Percentiles rank a stretch among this genome's conserved stretches.
Conservation (phyloP, 2,329 filamentous ascomycete genomes). For the Pyrenophora teres region DNA sequence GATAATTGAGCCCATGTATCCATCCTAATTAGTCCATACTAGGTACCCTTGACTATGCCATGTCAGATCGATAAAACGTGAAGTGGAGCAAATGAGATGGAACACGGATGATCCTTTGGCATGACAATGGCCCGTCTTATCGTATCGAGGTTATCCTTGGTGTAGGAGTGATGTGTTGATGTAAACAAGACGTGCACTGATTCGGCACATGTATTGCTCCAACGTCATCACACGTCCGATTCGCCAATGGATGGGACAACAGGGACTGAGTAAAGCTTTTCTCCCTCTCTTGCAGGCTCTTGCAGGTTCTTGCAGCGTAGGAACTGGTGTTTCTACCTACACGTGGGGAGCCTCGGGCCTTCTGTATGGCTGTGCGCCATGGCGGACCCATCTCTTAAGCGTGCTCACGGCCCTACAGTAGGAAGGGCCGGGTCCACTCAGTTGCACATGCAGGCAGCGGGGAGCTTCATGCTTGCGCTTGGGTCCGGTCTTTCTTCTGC, state of each 20-base stretch:
- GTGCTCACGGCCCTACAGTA: constrained; percentile 8
- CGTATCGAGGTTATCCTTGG: background rate
- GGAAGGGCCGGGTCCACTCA: constrained; percentile 14
- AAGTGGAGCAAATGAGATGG: too few species aligned
- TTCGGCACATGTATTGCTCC: background rate
- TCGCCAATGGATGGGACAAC: background rate
- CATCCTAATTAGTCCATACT: too few species aligned
- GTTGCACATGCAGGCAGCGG: constrained; percentile 15
- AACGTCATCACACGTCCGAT: background rate
- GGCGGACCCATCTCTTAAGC: constrained; percentile 14
- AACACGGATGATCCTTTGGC: too few species aligned
- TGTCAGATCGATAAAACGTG: too few species aligned
- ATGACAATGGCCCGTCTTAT: background rate
- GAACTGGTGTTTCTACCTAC: constrained; percentile 21
- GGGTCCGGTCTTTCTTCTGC: constrained; percentile 3
- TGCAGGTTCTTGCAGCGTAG: constrained; percentile 11
- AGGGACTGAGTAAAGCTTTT: constrained; percentile 10
- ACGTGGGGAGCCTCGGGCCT: constrained; percentile 21
- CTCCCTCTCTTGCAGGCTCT: constrained; percentile 3
- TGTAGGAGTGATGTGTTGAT: too few species aligned
- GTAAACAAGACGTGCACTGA: too few species aligned
- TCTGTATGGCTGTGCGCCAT: constrained; percentile 24
- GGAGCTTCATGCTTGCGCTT: constrained; percentile 10
- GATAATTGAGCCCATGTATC: too few species aligned
- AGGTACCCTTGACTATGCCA: too few species aligned